Conservation (phyloP, 441 rosid genomes). For the Syzygium malaccense region DNA sequence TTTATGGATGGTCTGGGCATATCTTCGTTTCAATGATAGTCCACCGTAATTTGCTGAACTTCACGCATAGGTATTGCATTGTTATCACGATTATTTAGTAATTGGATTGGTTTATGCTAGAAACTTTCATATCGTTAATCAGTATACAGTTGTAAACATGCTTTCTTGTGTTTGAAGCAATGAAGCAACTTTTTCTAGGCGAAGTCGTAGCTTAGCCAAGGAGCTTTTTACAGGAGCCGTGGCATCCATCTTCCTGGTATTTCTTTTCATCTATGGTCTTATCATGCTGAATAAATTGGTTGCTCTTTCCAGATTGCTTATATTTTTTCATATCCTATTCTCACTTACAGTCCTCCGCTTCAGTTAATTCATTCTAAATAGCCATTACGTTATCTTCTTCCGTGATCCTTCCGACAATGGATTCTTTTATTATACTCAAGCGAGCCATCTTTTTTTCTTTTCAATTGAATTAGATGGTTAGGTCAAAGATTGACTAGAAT, state of each 20-base stretch:
- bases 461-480: too few species aligned
- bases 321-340: not conserved
- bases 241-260: conserved; percentile 87
- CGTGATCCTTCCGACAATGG: not conserved
- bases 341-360: not conserved
- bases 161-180: conserved; percentile 32
- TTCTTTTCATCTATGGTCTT: not conserved
- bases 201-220: conserved; percentile 54
- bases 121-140: not conserved
- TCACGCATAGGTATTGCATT: not conserved
- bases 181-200: conserved; percentile 67
- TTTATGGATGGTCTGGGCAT: not conserved
- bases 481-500: not conserved
- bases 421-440: not conserved
- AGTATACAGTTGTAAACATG: not conserved
- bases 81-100: not conserved
- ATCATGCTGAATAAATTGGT: not conserved
- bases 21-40: not conserved
- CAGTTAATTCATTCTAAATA: not conserved
- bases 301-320: not conserved
- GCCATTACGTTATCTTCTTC: not conserved
- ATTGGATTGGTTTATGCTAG: not conserved
- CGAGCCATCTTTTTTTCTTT: not conserved
- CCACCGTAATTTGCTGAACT: not conserved
- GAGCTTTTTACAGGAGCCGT: conserved; percentile 66